Evolutionary conservation across 2,329 filamentous ascomycete species (phyloP).

Genomic region (Penicillium sp.): DNA sequence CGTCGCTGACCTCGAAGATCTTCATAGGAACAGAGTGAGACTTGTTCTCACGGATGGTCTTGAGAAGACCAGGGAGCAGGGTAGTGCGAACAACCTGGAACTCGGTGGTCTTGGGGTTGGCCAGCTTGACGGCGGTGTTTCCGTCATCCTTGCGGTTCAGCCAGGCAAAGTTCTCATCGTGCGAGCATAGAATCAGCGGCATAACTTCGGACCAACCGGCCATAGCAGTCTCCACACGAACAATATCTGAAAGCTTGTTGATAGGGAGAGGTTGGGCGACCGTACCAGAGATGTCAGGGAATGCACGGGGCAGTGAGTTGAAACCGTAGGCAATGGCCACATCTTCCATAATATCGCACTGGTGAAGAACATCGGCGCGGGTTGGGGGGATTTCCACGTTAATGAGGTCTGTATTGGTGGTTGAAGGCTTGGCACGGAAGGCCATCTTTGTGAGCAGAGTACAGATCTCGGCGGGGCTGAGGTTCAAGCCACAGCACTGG

Average conservation of each 20-base stretch:
- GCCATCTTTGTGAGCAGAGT: slow-evolving; percentile 85
- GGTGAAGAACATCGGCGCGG: slow-evolving; percentile 89
- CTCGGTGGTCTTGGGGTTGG: slow-evolving; percentile 89
- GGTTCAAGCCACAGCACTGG: slow-evolving; percentile 77
- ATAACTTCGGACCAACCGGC: slow-evolving; percentile 95
- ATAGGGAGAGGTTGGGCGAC: slow-evolving; percentile 83
- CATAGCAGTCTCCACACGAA: slow-evolving; percentile 85
- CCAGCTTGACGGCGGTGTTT: slow-evolving; percentile 75
- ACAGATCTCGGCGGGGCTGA: slow-evolving; percentile 73
- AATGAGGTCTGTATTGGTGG: slow-evolving; percentile 66
- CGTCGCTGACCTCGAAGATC: slow-evolving; percentile 88
- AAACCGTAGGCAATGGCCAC: slow-evolving; percentile 95
- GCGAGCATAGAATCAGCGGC: slow-evolving; percentile 92
- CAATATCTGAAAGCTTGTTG: slow-evolving; percentile 93
- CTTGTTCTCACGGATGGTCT: slow-evolving; percentile 93
- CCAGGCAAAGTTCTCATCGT: slow-evolving; percentile 97
- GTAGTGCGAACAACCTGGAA: slow-evolving; percentile 92
- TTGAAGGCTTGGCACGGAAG: slow-evolving; percentile 73
- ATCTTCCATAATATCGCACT: slow-evolving; percentile 99
- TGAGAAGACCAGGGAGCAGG: slow-evolving; percentile 80
- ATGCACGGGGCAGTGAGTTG: slow-evolving; percentile 86
- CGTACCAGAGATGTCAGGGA: slow-evolving; percentile 81
- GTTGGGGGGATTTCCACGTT: slow-evolving; percentile 84
- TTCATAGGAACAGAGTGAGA: slow-evolving; percentile 83
- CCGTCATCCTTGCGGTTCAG: slow-evolving; percentile 88